Evolutionary conservation across 2,329 filamentous ascomycete genomes (phyloP).

Genomic region (Colletotrichum viniferum): DNA sequence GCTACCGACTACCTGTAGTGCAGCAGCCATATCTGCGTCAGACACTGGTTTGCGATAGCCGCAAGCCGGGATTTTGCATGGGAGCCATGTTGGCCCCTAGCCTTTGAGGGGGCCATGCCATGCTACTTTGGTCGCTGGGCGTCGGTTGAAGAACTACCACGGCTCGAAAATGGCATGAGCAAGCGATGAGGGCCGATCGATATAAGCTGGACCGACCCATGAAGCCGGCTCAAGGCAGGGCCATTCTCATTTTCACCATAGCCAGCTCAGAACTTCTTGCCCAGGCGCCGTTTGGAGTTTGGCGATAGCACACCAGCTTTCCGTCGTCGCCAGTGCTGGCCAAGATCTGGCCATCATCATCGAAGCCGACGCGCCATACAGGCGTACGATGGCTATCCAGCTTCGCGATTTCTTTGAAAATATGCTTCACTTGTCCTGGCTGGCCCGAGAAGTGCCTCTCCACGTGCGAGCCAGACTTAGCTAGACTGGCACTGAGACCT

Average conservation of each 20-base stretch:
- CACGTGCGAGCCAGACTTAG: constrained; percentile 50
- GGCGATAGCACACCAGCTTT: constrained; percentile 64
- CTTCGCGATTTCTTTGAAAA: constrained; percentile 66
- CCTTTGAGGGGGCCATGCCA: neutral
- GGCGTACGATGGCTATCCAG: constrained; percentile 72
- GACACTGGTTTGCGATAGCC: neutral
- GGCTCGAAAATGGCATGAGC: neutral
- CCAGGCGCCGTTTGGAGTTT: constrained; percentile 62
- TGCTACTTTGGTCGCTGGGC: neutral
- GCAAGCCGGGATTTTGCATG: neutral
- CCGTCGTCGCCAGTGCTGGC: constrained; percentile 81
- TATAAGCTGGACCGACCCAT: neutral
- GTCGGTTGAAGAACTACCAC: neutral
- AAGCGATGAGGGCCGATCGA: neutral
- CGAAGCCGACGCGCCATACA: constrained; percentile 78
- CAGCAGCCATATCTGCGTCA: neutral
- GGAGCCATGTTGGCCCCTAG: neutral
- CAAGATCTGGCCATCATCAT: constrained; percentile 72
- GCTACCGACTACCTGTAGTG: neutral
- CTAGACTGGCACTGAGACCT: constrained; percentile 56
- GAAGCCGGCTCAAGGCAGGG: constrained; percentile 37
- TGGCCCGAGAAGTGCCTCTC: constrained; percentile 60
- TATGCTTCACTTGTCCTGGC: constrained; percentile 70
- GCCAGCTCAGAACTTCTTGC: constrained; percentile 64
- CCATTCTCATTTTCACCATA: constrained; percentile 62